Evolutionary conservation across 352 stramenopile species (phyloP), one percentile per base, ranked within the genome.

Genomic region (Peronospora tabacina): DNA sequence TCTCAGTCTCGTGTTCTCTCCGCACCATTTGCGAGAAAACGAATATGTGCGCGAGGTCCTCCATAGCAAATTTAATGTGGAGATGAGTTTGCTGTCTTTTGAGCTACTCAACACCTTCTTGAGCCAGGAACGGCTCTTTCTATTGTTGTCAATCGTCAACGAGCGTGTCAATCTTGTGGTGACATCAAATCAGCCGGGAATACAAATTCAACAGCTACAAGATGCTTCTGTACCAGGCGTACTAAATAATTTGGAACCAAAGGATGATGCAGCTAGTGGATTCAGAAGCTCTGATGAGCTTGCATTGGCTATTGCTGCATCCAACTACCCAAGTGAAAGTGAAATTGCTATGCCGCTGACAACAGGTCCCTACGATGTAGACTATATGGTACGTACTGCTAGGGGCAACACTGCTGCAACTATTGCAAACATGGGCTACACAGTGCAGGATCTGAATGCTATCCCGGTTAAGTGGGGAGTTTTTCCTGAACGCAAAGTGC

Each of bases 41-140:
- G 82, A 92, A 63, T 92, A 89, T 45, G 77, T 79, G 28, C 65
- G 82, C 30, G 75, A 87, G 38, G 71, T 90, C 19, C 53, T 90
- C 24, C 79, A 83, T 41, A 82, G 68, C 71, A 92, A 90, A 63
- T 92, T 92, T 51, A 85, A 87, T 22, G 61, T 90, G 13, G 68
- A 89, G 55, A 59, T 92, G 41, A 90, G 79, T 47, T 61, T 92
- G 66, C 65, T 92, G 9, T 85, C 79, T 9, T 92, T 92, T 40
- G 72, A 92, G 63, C 61, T 92, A 46, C 70, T 92, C 12, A 80
- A 89, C 50, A 68, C 68, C 35, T 90, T 92, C 49, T 60, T 92
- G 45, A 83, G 75, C 40, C 74, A 90, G 30, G 71, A 82, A 49
- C 66, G 80, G 47, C 75, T 90, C 30, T 92, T 92, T 29, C 30